Evolutionary conservation across 2,329 filamentous ascomycete species (phyloP).

Genomic region (Chrysoporthe cubensis): DNA sequence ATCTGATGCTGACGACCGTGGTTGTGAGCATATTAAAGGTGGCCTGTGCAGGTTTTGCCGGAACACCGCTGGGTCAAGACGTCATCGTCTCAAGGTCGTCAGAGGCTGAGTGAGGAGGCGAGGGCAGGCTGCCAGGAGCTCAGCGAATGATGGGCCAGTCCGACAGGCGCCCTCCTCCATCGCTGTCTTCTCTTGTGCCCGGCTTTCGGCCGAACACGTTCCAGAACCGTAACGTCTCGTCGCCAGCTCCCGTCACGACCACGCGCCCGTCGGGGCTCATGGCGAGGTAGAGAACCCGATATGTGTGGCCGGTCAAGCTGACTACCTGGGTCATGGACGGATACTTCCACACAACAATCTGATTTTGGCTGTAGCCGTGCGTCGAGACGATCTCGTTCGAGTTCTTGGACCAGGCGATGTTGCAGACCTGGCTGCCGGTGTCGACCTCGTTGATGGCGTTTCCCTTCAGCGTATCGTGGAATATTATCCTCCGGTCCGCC

Average conservation of each 20-base stretch:
- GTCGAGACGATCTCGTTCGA: constrained; percentile 97
- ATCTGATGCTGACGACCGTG: background rate
- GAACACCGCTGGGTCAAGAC: background rate
- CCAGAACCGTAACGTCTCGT: constrained; percentile 97
- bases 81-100: background rate
- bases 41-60: constrained; percentile 2
- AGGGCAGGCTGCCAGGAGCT: constrained; percentile 1
- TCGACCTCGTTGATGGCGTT: constrained; percentile 84
- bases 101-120: background rate
- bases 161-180: constrained; percentile 62
- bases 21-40: background rate
- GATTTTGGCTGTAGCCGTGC: constrained; percentile 96
- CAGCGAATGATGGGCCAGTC: constrained; percentile 85
- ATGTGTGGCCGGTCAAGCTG: constrained; percentile 93
- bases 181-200: constrained; percentile 70
- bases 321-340: constrained; percentile 97
- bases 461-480: constrained; percentile 93
- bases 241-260: constrained; percentile 93
- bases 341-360: constrained; percentile 99
- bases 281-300: constrained; percentile 91
- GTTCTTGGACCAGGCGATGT: constrained; percentile 95
- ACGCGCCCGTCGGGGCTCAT: constrained; percentile 96
- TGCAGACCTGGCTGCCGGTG: constrained; percentile 98
- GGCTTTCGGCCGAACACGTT: constrained; percentile 88
- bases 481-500: constrained; percentile 94